A percentile compares a stretch with the other conserved stretches of the same genome.
These are phyloP conservation scores for Stagonosporopsis tanaceti DNA, from an alignment of 2,329 filamentous ascomycete genomes.

Conservation along the genomic window DNA sequence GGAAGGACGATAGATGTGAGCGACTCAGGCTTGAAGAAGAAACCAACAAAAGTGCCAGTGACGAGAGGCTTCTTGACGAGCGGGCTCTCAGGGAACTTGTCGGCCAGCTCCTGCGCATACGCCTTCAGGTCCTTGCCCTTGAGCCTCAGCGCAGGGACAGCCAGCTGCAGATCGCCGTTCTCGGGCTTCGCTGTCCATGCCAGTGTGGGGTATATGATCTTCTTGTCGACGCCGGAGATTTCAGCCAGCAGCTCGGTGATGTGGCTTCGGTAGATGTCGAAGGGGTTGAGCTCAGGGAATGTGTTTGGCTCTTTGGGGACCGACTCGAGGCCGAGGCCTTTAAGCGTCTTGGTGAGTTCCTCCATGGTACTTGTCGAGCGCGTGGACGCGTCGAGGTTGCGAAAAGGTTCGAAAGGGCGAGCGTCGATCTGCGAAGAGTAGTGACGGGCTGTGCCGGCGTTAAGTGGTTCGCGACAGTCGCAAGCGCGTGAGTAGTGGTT, in stretches of 20 bases:
- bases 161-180: conserved; percentile 82
- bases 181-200: conserved; percentile 82
- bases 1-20: conserved; percentile 73
- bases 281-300: conserved; percentile 74
- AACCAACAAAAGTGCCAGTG: conserved; percentile 75
- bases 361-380: conserved; percentile 41
- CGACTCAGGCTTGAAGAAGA: conserved; percentile 78
- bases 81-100: conserved; percentile 75
- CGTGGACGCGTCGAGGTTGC: conserved; percentile 37
- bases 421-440: conserved; percentile 28
- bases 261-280: conserved; percentile 82
- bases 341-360: conserved; percentile 48
- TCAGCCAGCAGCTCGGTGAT: conserved; percentile 73
- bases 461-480: not conserved
- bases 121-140: conserved; percentile 70
- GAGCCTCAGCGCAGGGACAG: conserved; percentile 79
- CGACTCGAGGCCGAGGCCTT: conserved; percentile 48
- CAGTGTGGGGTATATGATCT: conserved; percentile 76
- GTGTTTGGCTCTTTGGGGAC: conserved; percentile 52
- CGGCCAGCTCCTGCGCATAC: conserved; percentile 62
- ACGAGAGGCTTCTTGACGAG: conserved; percentile 74
- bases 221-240: conserved; percentile 73
- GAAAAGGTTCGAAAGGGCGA: conserved; percentile 31
- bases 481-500: conserved; percentile 11
- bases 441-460: conserved; percentile 8